These are phyloP conservation scores for Boletellus emodensis DNA, from an alignment of 768 basidiomycete species.

Conservation along the genomic window DNA sequence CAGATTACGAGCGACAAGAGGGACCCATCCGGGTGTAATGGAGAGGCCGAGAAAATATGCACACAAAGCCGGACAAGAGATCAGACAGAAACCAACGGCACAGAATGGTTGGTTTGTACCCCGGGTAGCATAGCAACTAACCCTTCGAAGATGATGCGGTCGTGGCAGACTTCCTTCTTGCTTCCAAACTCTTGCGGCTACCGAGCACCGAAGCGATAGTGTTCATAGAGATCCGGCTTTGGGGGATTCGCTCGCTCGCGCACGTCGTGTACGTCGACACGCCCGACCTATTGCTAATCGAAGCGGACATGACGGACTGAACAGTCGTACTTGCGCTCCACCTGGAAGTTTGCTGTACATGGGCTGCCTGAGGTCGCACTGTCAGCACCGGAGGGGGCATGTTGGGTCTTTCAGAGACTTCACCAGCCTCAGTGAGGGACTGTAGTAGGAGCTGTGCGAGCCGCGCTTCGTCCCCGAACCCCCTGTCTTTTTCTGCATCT, in stretches of 20 bases:
- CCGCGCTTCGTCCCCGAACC: slow-evolving; percentile 27
- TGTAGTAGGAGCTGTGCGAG: slow-evolving; percentile 30
- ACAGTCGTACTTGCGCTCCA: slow-evolving; percentile 33
- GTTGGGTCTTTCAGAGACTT: slow-evolving; percentile 1
- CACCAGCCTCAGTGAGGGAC: slow-evolving; percentile 19
- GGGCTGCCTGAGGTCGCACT: slow-evolving; percentile 11
- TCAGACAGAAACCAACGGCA: background rate
- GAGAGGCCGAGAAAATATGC: no score
- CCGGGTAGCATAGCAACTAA: slow-evolving; percentile 4
- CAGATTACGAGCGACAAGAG: slow-evolving; percentile 1
- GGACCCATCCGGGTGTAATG: background rate
- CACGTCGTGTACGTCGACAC: slow-evolving; percentile 28
- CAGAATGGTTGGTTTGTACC: background rate
- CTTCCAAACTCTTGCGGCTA: slow-evolving; percentile 27
- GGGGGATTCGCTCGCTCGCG: slow-evolving; percentile 22
- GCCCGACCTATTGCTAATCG: slow-evolving; percentile 24
- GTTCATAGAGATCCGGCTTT: slow-evolving; percentile 26
- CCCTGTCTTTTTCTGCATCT: slow-evolving; percentile 15
- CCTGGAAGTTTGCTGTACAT: slow-evolving; percentile 23
- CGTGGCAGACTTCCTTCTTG: slow-evolving; percentile 23
- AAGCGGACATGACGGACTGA: slow-evolving; percentile 23
- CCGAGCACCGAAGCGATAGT: slow-evolving; percentile 23
- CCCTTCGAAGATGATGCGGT: slow-evolving; percentile 27
- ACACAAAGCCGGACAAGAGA: background rate
- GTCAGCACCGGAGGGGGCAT: slow-evolving; percentile 3